Base-by-base conservation (phyloP, 108 stramenopile species). In the Nitzschia sp. region DNA sequence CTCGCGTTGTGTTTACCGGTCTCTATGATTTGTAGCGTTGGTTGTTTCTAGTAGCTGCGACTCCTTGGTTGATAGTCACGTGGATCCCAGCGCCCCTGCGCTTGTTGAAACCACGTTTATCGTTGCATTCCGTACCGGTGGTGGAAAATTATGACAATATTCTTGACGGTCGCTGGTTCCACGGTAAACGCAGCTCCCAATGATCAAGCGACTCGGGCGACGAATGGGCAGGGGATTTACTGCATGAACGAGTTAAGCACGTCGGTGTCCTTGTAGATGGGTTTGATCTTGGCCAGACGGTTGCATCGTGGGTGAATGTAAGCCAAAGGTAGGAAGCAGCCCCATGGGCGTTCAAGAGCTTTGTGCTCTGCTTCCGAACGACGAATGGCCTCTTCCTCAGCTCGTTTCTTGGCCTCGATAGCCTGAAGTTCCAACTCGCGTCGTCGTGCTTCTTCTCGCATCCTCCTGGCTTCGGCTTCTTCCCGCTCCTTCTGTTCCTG, bases 251-350 rank as follows among this genome's bases (percentile, higher is more conserved):
- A 35, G 33, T 61, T 61, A 24, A 72, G 48, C 42, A 64, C 51
- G 48, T 72, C 54, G 2, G 26, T 53, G 11, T 72, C 71, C n/a
- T 53, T 54, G 35, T 64, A 55, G 1, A 72, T 42, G 6, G 62
- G 71, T 26, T 64, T 64, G 1, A 38, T 18, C 24, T 72, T 64
- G 21, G 71, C 61, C 62, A 72, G 53, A n/a, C 34, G 46, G 25
- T 35, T 45, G 54, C 71, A 72, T n/a, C 51, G 25, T 6, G 59
- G 54, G 36, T 61, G 60, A 30, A 72, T 21, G 34, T 72, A 61
- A 29, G 71, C 49, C 18, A 72, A 72, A 21, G 71, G 71, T 29
- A 72, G 60, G 51, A 63, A 63, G 42, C 71, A 72, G 6, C 38
- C 71, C 53, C 61, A 56, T 27, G 46, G 51, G 2, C 71, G 71